Base-by-base conservation (phyloP, 495 filamentous ascomycete genomes). In the Aspergillus cavernicola region DNA sequence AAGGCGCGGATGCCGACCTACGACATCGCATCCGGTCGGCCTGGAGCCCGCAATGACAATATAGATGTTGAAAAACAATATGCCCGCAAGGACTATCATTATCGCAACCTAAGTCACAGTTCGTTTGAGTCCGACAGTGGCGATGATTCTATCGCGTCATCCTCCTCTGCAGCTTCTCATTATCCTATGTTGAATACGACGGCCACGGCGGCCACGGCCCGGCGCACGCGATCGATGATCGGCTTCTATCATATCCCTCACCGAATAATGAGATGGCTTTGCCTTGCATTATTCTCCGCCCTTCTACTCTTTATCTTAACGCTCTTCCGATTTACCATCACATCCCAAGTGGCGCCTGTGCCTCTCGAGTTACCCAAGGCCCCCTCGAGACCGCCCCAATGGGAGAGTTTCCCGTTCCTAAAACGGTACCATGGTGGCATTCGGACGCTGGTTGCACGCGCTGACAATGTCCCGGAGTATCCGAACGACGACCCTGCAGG, bases 381-480 rank as follows among this genome's bases (percentile, higher is more conserved):
- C 3, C 67, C 80, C 3, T 67, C 77, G 0, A 77, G 80, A 39
- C 86, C 88, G n/a, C 81, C 81, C 3, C 66, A 73, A 39, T 96
- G 91, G 91, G 88, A 95, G 63, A 75, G 73, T 4, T 96, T 95
- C 64, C 82, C 82, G 1, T 90, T 93, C 63, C 68, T 96, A 51
- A 84, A 79, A 40, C 77, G 90, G 48, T 96, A 96, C 65, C 86
- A 93, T 65, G 91, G 91, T 13, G 91, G 91, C 0, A 75, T 96
- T 39, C 74, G 80, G 53, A 83, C 74, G 2, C 58, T 96, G 53
- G 80, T 88, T 0, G 65, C 81, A 7, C 73, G 83, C 38, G 62
- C 67, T 13, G 70, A 86, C 10, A 89, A 86, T 52, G 66, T 76
- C 1, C 85, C 91, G 10, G 87, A 96, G 63, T 96, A 90, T 64